phyloP scores from a whole-genome alignment of 257 asterid genomes.

The Jacaranda mimosifolia region DNA sequence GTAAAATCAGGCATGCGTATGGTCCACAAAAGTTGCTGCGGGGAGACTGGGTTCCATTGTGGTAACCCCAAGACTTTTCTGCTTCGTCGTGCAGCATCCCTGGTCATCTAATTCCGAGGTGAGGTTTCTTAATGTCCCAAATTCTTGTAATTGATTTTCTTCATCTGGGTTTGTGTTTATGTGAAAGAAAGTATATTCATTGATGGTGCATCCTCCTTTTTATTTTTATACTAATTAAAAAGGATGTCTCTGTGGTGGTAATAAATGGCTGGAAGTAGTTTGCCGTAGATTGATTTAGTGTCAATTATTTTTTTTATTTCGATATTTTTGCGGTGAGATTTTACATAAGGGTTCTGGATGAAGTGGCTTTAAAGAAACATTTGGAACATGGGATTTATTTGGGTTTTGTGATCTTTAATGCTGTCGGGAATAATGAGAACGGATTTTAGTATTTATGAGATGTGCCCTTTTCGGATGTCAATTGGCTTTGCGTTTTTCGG shows the following conservation, averaged over 20 bases:
- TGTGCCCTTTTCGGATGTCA: neutral
- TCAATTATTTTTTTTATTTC: neutral
- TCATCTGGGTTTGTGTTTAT: neutral
- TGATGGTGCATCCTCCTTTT: neutral
- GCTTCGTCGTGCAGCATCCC: constrained; percentile 36
- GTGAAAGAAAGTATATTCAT: constrained; percentile 4
- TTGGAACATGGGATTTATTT: neutral
- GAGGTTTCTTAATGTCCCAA: constrained; percentile 4
- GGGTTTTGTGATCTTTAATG: neutral
- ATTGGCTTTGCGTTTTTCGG: neutral
- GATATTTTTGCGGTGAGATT: neutral
- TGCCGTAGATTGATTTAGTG: constrained; percentile 1
- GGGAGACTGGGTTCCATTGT: constrained; percentile 17
- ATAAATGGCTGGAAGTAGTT: constrained; percentile 4
- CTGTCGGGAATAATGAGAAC: neutral
- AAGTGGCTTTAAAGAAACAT: constrained; percentile 1
- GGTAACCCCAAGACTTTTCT: constrained; percentile 12
- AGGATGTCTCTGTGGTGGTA: neutral
- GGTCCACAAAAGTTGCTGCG: neutral
- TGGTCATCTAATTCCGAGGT: constrained; percentile 33
- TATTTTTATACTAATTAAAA: neutral
- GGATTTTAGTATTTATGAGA: neutral
- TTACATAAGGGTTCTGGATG: constrained; percentile 7
- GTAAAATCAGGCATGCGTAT: neutral
- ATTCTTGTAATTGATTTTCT: neutral